Evolutionary conservation across 2,329 filamentous ascomycete genomes (phyloP), one percentile per base, ranked within the genome.

Genomic region (Drechslerella dactyloides): DNA sequence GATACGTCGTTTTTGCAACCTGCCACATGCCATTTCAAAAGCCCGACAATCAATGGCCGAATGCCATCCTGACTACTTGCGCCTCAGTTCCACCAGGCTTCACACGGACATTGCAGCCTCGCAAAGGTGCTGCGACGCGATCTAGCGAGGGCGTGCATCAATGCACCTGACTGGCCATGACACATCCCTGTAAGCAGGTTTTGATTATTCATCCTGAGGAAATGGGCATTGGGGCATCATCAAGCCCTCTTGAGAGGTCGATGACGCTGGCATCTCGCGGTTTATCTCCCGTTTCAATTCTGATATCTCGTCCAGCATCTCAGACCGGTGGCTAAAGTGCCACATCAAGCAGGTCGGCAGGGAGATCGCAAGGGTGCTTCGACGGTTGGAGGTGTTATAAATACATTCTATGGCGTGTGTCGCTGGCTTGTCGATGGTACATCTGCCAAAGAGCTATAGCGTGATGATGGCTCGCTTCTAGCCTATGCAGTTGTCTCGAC

Each of bases 51-150:
- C 27, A 33, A 33, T 33, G 27, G 27, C 27, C 27, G 27, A 33
- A 33, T 8, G 27, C 8, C 8, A 3, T 33, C 8, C 8, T 33
- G 8, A 33, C 27, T 3, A 17, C 5, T 15, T 42, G 37, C 37
- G n/a, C n/a, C n/a, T 4, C 52, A 52, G 33, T 53, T 35, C 21
- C 24, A 33, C 50, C 46, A 42, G 6, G 53, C 52, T 64, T 44
- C 19, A 23, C 54, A 15, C 27, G 57, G 58, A 19, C 27, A 44
- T 42, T 59, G 33, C 19, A 69, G 59, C 58, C 65, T 40, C 44
- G 19, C 35, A 27, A 52, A 17, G 64, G 65, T 52, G 33, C 53
- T 63, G 58, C 65, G 44, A 69, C 57, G 58, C 65, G 65, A 27
- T 53, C 27, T 42, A 5, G 40, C 50, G 35, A 56, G 56, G n/a